Base-by-base conservation (phyloP, 192 early-diverging fungal genomes). In the Coemansia sp. region DNA sequence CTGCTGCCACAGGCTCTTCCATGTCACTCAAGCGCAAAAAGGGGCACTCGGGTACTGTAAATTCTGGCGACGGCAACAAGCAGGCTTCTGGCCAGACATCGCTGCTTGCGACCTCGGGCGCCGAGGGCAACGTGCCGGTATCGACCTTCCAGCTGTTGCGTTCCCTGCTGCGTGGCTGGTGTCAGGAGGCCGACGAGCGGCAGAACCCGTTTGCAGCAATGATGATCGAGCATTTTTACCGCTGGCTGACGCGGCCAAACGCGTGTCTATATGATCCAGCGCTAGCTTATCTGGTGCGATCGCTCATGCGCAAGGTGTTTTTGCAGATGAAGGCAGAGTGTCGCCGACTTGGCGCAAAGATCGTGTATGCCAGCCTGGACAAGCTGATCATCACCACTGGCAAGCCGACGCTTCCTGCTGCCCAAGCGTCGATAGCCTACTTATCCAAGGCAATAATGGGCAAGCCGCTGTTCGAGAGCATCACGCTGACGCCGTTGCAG, bases 231-330 rank as follows among this genome's bases (percentile, higher is more conserved):
- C 91, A 92, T 42, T 85, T 96, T 25, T 91, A 92, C 70, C 88
- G 93, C 18, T 97, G 97, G 96, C 77, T 99, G 48, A 94, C 92
- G 3, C 84, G 82, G 17, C 83, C 89, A 5, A 82, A 60, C 58
- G 87, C 95, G 4, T 81, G 79, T 33, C 77, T 99, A 59, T 94
- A 91, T 64, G 97, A 99, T 75, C 93, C 92, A 1, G 88, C 89
- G 33, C 68, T 97, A 48, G 89, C 89, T 29, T 77, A 77, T 7
- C 75, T 96, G 49, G 86, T 99, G 16, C 89, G 94, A 62, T 84
- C 87, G 32, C 77, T 96, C 67, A 99, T 99, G 95, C 89, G 88
- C 64, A 92, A 93, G 64, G 89, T 92, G 29, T 93, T 95, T 64
- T 63, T 91, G 84, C 90, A 93, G 69, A 78, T 99, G 50, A 75